Conservation (phyloP, 306 rosid species). For the Sophora flavescens region DNA sequence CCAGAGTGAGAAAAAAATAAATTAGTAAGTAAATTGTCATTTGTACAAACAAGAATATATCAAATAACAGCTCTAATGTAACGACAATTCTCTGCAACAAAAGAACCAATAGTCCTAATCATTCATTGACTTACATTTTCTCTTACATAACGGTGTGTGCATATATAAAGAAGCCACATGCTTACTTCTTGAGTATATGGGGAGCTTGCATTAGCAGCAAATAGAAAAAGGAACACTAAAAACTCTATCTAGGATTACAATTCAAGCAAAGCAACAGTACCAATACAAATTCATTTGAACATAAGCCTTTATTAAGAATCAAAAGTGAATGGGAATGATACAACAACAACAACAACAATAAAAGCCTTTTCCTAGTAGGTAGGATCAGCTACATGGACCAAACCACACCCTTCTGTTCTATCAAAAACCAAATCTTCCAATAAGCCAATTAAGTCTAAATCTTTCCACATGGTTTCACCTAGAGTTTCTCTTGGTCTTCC, state of each 20-base stretch:
- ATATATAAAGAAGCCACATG: constrained; percentile 21
- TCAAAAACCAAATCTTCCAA: too few species aligned
- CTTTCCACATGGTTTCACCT: too few species aligned
- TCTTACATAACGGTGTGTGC: background rate
- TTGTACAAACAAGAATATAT: constrained; percentile 33
- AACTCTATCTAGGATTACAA: background rate
- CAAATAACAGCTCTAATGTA: background rate
- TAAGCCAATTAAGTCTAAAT: too few species aligned
- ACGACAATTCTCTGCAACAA: background rate
- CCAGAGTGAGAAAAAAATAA: constrained; percentile 45
- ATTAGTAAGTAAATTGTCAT: constrained; percentile 40
- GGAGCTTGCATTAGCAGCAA: constrained; percentile 26
- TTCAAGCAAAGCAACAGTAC: constrained; percentile 19
- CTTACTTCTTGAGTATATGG: background rate
- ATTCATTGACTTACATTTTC: constrained; percentile 22
- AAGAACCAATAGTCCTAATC: background rate
- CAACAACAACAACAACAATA: too few species aligned
- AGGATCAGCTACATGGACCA: too few species aligned
- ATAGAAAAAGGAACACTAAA: constrained; percentile 15
- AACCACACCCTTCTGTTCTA: too few species aligned
- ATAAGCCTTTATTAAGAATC: background rate
- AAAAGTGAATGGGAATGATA: constrained; percentile 20
- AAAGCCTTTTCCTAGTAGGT: too few species aligned
- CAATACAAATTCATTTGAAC: constrained; percentile 14
- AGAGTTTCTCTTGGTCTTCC: too few species aligned